Evolutionary conservation across 202 grass and related monocot species (phyloP).

Genomic region (Zoysia matrella): DNA sequence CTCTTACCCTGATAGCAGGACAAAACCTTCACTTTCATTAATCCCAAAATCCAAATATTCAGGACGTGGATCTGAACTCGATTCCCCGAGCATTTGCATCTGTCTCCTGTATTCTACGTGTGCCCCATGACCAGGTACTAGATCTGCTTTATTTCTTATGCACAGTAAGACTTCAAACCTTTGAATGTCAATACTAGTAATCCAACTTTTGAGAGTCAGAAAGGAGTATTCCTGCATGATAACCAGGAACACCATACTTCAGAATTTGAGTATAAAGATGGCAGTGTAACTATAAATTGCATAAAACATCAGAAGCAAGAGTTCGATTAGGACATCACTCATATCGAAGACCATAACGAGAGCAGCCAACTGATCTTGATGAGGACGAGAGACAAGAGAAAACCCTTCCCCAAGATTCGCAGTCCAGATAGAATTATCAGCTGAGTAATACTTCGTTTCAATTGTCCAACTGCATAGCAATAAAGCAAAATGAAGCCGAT

Average conservation of each 20-base stretch:
- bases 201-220: slow-evolving; percentile 70
- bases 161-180: slow-evolving; percentile 91
- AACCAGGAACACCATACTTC: slow-evolving; percentile 32
- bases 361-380: slow-evolving; percentile 24
- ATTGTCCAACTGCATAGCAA: slow-evolving; percentile 79
- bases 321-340: slow-evolving; percentile 70
- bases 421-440: slow-evolving; percentile 84
- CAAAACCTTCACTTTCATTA: slow-evolving; percentile 1
- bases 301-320: background rate
- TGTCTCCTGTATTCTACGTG: slow-evolving; percentile 48
- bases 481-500: slow-evolving; percentile 28
- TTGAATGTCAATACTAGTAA: slow-evolving; percentile 67
- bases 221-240: slow-evolving; percentile 82
- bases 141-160: slow-evolving; percentile 96
- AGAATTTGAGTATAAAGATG: slow-evolving; percentile 6
- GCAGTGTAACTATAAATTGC: slow-evolving; percentile 2
- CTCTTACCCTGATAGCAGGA: slow-evolving; percentile 65
- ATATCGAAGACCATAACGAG: slow-evolving; percentile 76
- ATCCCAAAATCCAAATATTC: slow-evolving; percentile 85
- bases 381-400: slow-evolving; percentile 65
- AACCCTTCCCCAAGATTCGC: slow-evolving; percentile 77
- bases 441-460: slow-evolving; percentile 93
- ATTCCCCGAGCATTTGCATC: slow-evolving; percentile 67
- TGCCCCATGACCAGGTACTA: slow-evolving; percentile 40
- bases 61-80: slow-evolving; percentile 63